Evolutionary conservation across 805 yeast species (phyloP).

Genomic region (Candida germanica): DNA sequence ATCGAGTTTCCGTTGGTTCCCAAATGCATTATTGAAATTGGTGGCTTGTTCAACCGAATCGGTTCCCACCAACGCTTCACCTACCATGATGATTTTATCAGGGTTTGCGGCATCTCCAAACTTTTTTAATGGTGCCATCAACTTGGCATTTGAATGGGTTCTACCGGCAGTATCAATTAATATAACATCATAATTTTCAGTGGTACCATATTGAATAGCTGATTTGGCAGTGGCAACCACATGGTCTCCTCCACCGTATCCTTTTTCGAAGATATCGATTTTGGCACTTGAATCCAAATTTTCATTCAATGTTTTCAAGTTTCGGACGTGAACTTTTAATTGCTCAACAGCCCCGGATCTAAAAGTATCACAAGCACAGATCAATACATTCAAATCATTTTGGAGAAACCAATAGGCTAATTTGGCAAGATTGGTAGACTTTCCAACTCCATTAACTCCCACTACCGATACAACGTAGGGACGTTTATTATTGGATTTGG

Average conservation of each 20-base stretch:
- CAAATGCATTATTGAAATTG: constrained; percentile 91
- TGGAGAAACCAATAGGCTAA: constrained; percentile 94
- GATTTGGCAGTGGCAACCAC: constrained; percentile 91
- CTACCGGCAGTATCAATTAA: constrained; percentile 97
- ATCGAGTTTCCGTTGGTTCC: constrained; percentile 74
- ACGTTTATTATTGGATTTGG: constrained; percentile 24
- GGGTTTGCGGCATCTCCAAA: constrained; percentile 96
- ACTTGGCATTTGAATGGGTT: constrained; percentile 88
- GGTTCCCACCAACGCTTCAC: constrained; percentile 96
- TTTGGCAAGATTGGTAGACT: constrained; percentile 91
- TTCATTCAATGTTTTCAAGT: constrained; percentile 66
- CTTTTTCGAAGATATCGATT: constrained; percentile 86
- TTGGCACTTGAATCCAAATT: constrained; percentile 38
- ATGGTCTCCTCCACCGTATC: constrained; percentile 93
- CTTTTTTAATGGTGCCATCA: constrained; percentile 93
- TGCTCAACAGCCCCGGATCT: constrained; percentile 99
- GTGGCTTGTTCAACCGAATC: constrained; percentile 95
- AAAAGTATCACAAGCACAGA: constrained; percentile 97
- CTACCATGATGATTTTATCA: constrained; percentile 96
- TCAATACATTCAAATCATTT: constrained; percentile 78
- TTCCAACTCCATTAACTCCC: constrained; percentile 98
- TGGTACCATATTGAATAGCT: constrained; percentile 78
- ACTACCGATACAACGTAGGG: constrained; percentile 97
- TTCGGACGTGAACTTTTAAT: constrained; percentile 86
- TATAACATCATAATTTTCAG: constrained; percentile 74